These are phyloP conservation scores for Vitis cinerea DNA, from an alignment of 164 flowering plant genomes.

Conservation along the genomic window DNA sequence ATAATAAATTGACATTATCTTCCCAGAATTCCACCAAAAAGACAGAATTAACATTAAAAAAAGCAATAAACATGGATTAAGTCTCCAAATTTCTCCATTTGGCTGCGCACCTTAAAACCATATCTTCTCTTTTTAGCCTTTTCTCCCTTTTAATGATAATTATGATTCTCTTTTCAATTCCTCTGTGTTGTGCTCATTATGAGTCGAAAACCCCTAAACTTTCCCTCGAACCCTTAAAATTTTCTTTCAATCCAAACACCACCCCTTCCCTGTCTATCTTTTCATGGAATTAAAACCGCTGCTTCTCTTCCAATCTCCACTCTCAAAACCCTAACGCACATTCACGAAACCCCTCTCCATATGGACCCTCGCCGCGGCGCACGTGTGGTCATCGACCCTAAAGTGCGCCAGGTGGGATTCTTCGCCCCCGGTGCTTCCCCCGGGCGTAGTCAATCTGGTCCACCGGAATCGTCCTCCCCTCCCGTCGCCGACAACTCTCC, in stretches of 20 bases:
- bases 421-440: constrained; percentile 39
- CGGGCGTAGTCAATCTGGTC: constrained; percentile 24
- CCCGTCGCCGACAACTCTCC: constrained; percentile 30
- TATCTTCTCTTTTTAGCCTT: no score
- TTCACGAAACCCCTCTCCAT: background rate
- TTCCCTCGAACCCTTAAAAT: background rate
- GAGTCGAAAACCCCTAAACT: no score
- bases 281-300: background rate
- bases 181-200: no score
- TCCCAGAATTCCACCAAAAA: no score
- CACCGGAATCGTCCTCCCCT: constrained; percentile 30
- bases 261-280: background rate
- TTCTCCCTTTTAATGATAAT: no score
- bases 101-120: no score
- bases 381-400: constrained; percentile 50
- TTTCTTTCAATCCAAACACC: constrained; percentile 7
- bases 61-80: no score
- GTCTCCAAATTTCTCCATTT: no score
- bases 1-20: no score
- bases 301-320: background rate
- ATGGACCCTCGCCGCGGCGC: constrained; percentile 58
- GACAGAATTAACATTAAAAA: no score
- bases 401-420: constrained; percentile 61
- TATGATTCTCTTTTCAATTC: no score
- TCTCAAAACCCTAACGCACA: background rate